phyloP scores from a whole-genome alignment of 352 stramenopile genomes.

The Globisporangium yorkense region DNA sequence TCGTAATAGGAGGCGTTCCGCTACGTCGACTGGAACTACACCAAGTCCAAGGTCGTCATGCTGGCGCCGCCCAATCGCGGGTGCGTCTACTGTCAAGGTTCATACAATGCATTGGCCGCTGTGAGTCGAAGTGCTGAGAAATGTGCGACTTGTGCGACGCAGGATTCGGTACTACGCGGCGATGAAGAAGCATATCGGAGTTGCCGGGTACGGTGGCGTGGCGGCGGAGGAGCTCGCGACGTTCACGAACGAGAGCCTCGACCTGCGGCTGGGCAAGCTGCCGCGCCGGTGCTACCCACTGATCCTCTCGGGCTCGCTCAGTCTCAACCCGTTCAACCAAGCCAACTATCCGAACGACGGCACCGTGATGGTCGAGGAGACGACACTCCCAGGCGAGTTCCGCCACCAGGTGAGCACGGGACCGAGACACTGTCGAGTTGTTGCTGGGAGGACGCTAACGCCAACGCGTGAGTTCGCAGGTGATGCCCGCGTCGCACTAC shows the following conservation, averaged over 20 bases:
- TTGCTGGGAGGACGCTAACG: not conserved
- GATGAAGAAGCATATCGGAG: slow-evolving; percentile 49
- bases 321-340: slow-evolving; percentile 72
- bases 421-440: not conserved
- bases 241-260: slow-evolving; percentile 31
- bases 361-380: slow-evolving; percentile 60
- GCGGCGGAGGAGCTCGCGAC: slow-evolving; percentile 51
- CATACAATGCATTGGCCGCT: not conserved
- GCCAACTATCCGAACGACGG: slow-evolving; percentile 70
- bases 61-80: slow-evolving; percentile 62
- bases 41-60: slow-evolving; percentile 71
- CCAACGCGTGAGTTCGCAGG: slow-evolving; percentile 14
- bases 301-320: slow-evolving; percentile 55
- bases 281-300: slow-evolving; percentile 54
- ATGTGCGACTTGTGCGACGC: not conserved
- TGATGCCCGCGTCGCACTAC: slow-evolving; percentile 49
- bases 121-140: not conserved
- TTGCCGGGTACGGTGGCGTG: slow-evolving; percentile 50
- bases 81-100: slow-evolving; percentile 15
- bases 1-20: slow-evolving; percentile 56
- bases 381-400: slow-evolving; percentile 55
- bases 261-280: slow-evolving; percentile 58
- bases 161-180: slow-evolving; percentile 57
- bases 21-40: slow-evolving; percentile 64
- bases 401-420: slow-evolving; percentile 38